Evolutionary conservation across 2,329 filamentous ascomycete genomes (phyloP), one percentile per base, ranked within the genome.

Genomic region (Colletotrichum incanum): DNA sequence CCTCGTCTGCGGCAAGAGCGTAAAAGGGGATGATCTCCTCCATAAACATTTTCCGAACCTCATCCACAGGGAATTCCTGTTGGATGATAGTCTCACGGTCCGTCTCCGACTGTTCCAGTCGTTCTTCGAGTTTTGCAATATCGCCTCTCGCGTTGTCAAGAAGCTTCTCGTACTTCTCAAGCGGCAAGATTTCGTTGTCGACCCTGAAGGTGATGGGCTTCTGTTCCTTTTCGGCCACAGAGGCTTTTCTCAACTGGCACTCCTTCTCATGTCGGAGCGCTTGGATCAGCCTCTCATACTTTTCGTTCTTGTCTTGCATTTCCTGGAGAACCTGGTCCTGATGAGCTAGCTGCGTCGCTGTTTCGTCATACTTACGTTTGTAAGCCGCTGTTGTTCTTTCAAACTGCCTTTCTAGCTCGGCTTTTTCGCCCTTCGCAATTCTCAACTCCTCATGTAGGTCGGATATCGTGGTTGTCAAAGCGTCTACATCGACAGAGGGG

Each of bases 81-180:
- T 28, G 20, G 2, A 41, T 8, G 0, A 28, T 12, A 5, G 12
- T 23, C 4, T 63, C 60, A 14, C 31, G 58, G 6, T 72, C 59
- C 3, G 52, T 23, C 23, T 55, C 23, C 7, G 34, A 45, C 23
- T 55, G 37, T 2, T 59, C 12, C 12, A 72, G 28, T 16, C n/a
- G 50, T 5, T 43, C 23, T 23, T 60, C 20, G 16, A 72, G 28
- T 12, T 60, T 9, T 14, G 16, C 59, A 2, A 16, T 11, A 34
- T 72, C 45, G n/a, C 65, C 69, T 9, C 69, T 69, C 31, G 23
- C 54, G 45, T 72, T 72, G 26, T 28, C n/a, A 45, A 72, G 58
- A 9, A 64, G 52, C 47, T 72, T 72, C 6, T 56, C 65, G 31
- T 64, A 72, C 26, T 60, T 14, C 1, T 58, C 37, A 4, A 26